Evolutionary conservation across 768 basidiomycete species (phyloP).

Genomic region (Kwoniella mangroviensis): DNA sequence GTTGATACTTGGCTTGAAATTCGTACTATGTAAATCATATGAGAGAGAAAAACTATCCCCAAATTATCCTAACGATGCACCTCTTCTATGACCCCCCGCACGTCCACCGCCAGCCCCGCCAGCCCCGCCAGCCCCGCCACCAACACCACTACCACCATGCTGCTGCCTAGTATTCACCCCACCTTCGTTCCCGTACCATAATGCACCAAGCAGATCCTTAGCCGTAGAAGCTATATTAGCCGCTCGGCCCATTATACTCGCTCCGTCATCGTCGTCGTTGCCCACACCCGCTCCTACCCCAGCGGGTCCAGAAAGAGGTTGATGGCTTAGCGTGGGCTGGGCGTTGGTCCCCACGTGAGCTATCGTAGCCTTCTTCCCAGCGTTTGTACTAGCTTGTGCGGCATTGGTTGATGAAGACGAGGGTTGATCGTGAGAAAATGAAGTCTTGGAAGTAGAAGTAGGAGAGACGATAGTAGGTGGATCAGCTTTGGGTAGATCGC

Average conservation of each 20-base stretch:
- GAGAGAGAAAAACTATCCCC: background rate
- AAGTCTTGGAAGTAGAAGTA: background rate
- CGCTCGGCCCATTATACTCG: slow-evolving; percentile 66
- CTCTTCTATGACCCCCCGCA: slow-evolving; percentile 12
- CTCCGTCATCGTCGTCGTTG: slow-evolving; percentile 46
- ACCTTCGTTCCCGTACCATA: slow-evolving; percentile 61
- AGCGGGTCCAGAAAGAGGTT: slow-evolving; percentile 8
- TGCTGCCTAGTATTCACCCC: background rate
- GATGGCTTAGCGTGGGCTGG: slow-evolving; percentile 32
- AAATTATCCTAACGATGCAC: slow-evolving; percentile 20
- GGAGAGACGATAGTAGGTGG: slow-evolving; percentile 7
- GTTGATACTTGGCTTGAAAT: background rate
- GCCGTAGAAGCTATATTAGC: slow-evolving; percentile 81
- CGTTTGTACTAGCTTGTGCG: slow-evolving; percentile 3
- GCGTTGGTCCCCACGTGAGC: slow-evolving; percentile 45
- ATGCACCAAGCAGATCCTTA: slow-evolving; percentile 72
- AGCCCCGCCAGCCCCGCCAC: background rate
- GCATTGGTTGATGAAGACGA: background rate
- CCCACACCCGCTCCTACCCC: too few species aligned
- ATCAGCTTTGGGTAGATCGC: slow-evolving; percentile 4
- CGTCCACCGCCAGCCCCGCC: background rate
- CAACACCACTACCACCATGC: background rate
- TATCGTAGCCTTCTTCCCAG: slow-evolving; percentile 36
- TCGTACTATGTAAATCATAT: slow-evolving; percentile 1
- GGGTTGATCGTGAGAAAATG: background rate